Evolutionary conservation across 805 yeast genomes (phyloP).

Genomic region (Pichia nanzhaoensis): DNA sequence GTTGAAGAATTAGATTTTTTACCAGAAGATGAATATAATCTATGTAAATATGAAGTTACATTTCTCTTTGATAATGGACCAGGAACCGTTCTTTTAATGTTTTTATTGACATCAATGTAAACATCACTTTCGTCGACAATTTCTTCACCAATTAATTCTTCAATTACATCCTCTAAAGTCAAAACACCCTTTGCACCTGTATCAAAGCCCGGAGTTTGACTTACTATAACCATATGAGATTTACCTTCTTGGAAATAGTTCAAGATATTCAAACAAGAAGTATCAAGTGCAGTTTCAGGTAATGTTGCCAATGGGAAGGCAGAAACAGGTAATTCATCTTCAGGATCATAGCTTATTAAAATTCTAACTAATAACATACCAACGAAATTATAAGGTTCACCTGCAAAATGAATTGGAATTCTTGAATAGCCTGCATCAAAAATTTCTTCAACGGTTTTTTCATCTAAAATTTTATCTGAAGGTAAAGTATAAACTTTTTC

Average conservation of each 20-base stretch:
- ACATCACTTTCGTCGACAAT: conserved; percentile 96
- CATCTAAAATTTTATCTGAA: conserved; percentile 77
- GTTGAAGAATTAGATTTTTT: conserved; percentile 7
- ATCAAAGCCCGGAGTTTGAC: conserved; percentile 73
- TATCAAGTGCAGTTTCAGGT: conserved; percentile 88
- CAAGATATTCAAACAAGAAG: conserved; percentile 88
- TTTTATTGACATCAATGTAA: conserved; percentile 81
- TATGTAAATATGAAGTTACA: conserved; percentile 61
- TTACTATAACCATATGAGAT: conserved; percentile 93
- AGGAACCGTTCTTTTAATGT: conserved; percentile 70
- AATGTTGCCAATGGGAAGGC: conserved; percentile 92
- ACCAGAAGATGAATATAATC: conserved; percentile 34
- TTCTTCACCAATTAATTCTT: conserved; percentile 95
- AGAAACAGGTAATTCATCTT: conserved; percentile 87
- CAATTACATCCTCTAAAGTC: conserved; percentile 96
- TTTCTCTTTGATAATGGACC: conserved; percentile 70
- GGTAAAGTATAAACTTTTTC: conserved; percentile 83
- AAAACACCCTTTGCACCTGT: conserved; percentile 84
- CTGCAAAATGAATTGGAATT: conserved; percentile 88
- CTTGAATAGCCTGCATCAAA: conserved; percentile 92
- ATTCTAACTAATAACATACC: conserved; percentile 94
- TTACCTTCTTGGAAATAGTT: conserved; percentile 98
- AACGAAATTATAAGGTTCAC: conserved; percentile 82
- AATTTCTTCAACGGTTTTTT: conserved; percentile 77
- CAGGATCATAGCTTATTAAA: conserved; percentile 92